These are phyloP conservation scores for Leavenworthia alabamica DNA, from an alignment of 345 rosid genomes.

Conservation along the genomic window DNA sequence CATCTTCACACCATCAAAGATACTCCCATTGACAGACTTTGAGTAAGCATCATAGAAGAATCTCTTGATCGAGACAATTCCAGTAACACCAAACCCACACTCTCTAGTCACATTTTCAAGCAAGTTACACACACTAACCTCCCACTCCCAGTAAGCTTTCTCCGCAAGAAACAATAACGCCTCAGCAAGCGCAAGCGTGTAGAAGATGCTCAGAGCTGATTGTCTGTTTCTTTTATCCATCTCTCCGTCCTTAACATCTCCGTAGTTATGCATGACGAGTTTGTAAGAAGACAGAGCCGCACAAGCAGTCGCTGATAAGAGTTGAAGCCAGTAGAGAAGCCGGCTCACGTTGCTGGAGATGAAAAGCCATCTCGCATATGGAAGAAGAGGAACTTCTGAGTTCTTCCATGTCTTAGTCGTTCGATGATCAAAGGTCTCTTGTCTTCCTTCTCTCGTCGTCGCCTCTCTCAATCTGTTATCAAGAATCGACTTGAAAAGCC, in stretches of 20 bases:
- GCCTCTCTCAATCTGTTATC: constrained; percentile 7
- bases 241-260: constrained; percentile 60
- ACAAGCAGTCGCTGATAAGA: constrained; percentile 68
- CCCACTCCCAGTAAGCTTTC: constrained; percentile 85
- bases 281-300: constrained; percentile 64
- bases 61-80: constrained; percentile 54
- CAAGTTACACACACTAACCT: constrained; percentile 44
- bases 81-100: constrained; percentile 61
- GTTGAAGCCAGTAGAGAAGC: constrained; percentile 82
- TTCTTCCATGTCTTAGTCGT: constrained; percentile 49
- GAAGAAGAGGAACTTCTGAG: constrained; percentile 73
- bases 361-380: constrained; percentile 65
- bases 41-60: constrained; percentile 91
- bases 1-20: constrained; percentile 87
- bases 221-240: constrained; percentile 64
- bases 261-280: constrained; percentile 66
- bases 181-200: constrained; percentile 72
- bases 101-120: constrained; percentile 65
- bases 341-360: constrained; percentile 60
- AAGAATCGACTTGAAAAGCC: constrained; percentile 12
- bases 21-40: constrained; percentile 67
- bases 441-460: neutral
- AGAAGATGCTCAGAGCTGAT: constrained; percentile 66
- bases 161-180: constrained; percentile 75
- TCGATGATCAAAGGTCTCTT: constrained; percentile 15